phyloP scores from a whole-genome alignment of 208 protist genomes.

The Leptomonas pyrrhocoris region DNA sequence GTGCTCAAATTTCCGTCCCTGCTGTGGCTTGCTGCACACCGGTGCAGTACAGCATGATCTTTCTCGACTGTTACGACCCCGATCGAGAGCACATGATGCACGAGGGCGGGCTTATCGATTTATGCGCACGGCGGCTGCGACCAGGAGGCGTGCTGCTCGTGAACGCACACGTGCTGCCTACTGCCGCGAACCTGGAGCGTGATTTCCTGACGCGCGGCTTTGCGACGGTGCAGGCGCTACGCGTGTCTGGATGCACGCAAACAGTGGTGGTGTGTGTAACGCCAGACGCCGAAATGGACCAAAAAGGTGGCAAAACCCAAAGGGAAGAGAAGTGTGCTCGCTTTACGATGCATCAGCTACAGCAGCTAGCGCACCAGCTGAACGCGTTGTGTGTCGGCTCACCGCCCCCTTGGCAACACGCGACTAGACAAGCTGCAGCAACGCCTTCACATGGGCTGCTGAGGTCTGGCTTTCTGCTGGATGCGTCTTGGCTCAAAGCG shows the following conservation, averaged over 20 bases:
- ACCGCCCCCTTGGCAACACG: background rate
- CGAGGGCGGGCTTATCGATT: conserved; percentile 51
- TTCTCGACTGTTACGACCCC: conserved; percentile 88
- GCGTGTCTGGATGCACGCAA: conserved; percentile 65
- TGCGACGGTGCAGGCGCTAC: conserved; percentile 68
- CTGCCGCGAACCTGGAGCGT: conserved; percentile 20
- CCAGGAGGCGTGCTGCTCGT: conserved; percentile 69
- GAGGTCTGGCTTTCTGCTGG: conserved; percentile 6
- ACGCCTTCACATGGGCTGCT: background rate
- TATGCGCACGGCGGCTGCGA: conserved; percentile 52
- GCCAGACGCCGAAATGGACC: background rate
- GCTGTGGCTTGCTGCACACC: background rate
- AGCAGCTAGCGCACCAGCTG: conserved; percentile 9
- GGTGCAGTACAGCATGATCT: conserved; percentile 65
- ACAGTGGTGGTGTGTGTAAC: conserved; percentile 61
- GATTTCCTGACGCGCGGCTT: conserved; percentile 58
- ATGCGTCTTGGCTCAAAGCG: conserved; percentile 26
- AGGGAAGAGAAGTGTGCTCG: conserved; percentile 18
- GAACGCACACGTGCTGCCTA: conserved; percentile 77
- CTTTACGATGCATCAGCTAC: conserved; percentile 27
- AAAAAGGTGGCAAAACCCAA: background rate
- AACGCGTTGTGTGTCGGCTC: background rate
- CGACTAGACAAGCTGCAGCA: background rate
- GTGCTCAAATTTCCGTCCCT: background rate
- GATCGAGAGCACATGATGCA: conserved; percentile 76